Evolutionary conservation across 345 rosid genomes (phyloP).

Genomic region (Citrus cavaleriei): DNA sequence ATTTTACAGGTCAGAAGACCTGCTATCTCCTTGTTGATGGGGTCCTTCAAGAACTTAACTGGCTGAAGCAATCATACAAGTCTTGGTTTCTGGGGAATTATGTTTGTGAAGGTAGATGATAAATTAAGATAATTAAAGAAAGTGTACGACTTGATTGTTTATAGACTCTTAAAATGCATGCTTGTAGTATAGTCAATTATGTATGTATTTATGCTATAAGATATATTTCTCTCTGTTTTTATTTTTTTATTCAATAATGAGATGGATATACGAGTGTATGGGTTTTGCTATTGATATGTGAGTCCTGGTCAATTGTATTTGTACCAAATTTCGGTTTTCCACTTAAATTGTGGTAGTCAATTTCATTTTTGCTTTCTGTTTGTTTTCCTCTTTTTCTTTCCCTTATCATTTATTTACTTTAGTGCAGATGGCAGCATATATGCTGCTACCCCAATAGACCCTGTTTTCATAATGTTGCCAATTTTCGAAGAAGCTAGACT

Average conservation of each 20-base stretch:
- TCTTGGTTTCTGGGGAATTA: slow-evolving; percentile 95
- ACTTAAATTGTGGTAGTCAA: neutral
- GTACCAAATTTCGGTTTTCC: neutral
- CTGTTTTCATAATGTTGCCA: slow-evolving; percentile 78
- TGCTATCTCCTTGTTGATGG: slow-evolving; percentile 54
- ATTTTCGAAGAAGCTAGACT: slow-evolving; percentile 82
- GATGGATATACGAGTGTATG: neutral
- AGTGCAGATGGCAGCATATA: slow-evolving; percentile 71
- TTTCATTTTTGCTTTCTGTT: neutral
- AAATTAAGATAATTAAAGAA: neutral
- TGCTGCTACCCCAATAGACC: slow-evolving; percentile 80
- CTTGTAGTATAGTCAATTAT: neutral
- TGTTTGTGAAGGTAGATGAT: slow-evolving; percentile 59
- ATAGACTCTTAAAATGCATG: neutral
- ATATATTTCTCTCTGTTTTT: neutral
- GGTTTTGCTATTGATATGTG: neutral
- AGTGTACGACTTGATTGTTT: neutral
- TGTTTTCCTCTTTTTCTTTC: neutral
- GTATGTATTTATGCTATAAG: neutral
- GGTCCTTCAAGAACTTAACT: slow-evolving; percentile 72
- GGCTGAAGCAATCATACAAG: slow-evolving; percentile 78
- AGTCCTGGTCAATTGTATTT: neutral
- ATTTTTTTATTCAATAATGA: neutral
- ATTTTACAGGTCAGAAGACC: slow-evolving; percentile 43
- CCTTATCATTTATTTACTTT: neutral